Conservation (phyloP, 73 alveolate species). For the Stentor coeruleus region DNA sequence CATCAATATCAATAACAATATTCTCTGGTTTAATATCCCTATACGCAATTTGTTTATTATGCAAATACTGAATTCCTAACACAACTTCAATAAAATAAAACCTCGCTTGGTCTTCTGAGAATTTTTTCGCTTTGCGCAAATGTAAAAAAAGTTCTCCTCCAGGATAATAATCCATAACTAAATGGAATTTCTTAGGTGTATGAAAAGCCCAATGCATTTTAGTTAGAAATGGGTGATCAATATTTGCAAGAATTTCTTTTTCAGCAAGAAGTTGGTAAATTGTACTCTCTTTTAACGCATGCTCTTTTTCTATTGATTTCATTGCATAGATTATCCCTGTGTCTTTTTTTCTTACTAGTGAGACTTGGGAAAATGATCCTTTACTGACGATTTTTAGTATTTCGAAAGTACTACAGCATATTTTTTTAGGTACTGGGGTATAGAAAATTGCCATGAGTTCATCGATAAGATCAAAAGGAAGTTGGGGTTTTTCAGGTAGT, state of each 20-base stretch:
- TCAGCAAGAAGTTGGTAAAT: conserved; percentile 30
- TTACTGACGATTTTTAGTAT: conserved; percentile 27
- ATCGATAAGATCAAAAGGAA: no score
- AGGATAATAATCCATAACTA: conserved; percentile 51
- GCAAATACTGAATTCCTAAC: conserved; percentile 67
- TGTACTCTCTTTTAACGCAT: conserved; percentile 24
- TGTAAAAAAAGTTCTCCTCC: conserved; percentile 67
- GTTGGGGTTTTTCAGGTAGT: no score
- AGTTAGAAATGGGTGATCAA: conserved; percentile 29
- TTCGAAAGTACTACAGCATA: no score
- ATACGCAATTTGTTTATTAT: conserved; percentile 68
- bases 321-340: conserved; percentile 37
- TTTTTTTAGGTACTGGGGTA: no score
- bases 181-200: conserved; percentile 42
- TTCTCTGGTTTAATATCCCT: conserved; percentile 93
- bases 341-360: conserved; percentile 34
- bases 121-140: conserved; percentile 48
- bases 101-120: conserved; percentile 56
- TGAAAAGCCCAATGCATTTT: conserved; percentile 32
- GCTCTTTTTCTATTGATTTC: conserved; percentile 31
- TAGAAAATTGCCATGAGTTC: no score
- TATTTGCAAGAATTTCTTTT: conserved; percentile 27
- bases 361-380: conserved; percentile 36
- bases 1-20: conserved; percentile 74
- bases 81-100: conserved; percentile 72